Evolutionary conservation across 805 yeast species (phyloP), one percentile per base, ranked within the genome.

Genomic region (Pichia nakasei): DNA sequence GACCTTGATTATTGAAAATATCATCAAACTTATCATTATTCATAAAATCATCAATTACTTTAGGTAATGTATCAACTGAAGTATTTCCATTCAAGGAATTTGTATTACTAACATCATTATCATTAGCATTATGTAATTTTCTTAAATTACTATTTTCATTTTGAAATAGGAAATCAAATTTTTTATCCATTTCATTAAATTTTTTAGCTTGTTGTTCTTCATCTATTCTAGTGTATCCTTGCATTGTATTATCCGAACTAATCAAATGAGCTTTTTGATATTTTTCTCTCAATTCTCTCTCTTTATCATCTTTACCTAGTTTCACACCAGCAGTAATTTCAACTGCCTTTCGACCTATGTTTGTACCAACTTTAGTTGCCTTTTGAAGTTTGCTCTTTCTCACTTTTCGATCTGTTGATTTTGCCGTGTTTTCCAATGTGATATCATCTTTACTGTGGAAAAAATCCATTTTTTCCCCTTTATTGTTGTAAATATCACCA

Each of bases 141-240:
- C 62, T 50, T 17, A 62, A 47, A 37, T 64, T 65, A 9, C 62
- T 52, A 34, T 59, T 50, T 32, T 59, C 65, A 37, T 57, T 60
- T 40, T 55, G 63, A 51, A 76, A 76, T 38, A 76, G 57, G 46
- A 71, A 76, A 46, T 76, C 80, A 19, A 79, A 75, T 48, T 72
- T 68, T 47, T 66, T 63, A 54, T 76, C 72, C 55, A 76, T 63
- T 46, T 67, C 68, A 17, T 66, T 57, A 48, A 83, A 84, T 50
- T 80, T 78, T 19, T 81, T 81, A 8, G 88, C 86, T 58, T 93
- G 97, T 50, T 82, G 87, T 53, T 85, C 93, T 1, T 80, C 84
- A 24, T 87, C 86, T 9, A 93, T 82, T 55, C 94, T 82, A 0
- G 97, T 93, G 59, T 93, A 93, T 0, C 95, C 91, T 22, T 70